Evolutionary conservation across 164 flowering plant genomes (phyloP), one percentile per base, ranked within the genome.

Genomic region (Vitis riparia): DNA sequence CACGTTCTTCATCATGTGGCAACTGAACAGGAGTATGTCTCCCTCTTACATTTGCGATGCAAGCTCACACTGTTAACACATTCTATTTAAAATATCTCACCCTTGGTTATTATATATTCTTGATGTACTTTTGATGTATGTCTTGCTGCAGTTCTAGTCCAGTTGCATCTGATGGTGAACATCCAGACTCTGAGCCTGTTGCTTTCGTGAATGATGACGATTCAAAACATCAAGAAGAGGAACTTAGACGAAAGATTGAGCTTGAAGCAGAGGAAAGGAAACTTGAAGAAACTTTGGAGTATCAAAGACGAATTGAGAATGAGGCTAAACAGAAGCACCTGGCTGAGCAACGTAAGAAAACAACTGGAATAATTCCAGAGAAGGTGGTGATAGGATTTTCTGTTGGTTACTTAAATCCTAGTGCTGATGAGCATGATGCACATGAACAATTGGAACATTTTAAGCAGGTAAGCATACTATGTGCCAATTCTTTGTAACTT

Each of bases 191-290:
- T 30, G 84, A 79, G 63, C 49, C 57, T 66, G 64, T 73, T 51
- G 77, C 51, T 64, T 63, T 81, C 73, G 77, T 27, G 57, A 75
- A 69, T 66, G 70, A 58, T 71, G 82, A 84, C 71, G 83, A 82
- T 53, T 80, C 80, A 17, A 79, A 68, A 68, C 79, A 74, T 70
- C 78, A 79, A 63, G 93, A 91, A 60, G 95, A 93, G 74, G 99
- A 93, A 75, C 56, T 75, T 62, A 85, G 83, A 69, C 91, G 81
- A 29, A 87, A 80, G 75, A 79, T 86, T 75, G 91, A 92, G 81
- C 92, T 96, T 78, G 99, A 93, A 82, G 98, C 84, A 16, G 99
- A 92, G 83, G 99, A 89, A 72, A 88, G 88, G 80, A 91, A 86
- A 85, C 94, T 96, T 73, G 93, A 93, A 80, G 96, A 96, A 77